Base-by-base conservation (phyloP, 2,329 filamentous ascomycete genomes). In the Coniochaeta prunicola region DNA sequence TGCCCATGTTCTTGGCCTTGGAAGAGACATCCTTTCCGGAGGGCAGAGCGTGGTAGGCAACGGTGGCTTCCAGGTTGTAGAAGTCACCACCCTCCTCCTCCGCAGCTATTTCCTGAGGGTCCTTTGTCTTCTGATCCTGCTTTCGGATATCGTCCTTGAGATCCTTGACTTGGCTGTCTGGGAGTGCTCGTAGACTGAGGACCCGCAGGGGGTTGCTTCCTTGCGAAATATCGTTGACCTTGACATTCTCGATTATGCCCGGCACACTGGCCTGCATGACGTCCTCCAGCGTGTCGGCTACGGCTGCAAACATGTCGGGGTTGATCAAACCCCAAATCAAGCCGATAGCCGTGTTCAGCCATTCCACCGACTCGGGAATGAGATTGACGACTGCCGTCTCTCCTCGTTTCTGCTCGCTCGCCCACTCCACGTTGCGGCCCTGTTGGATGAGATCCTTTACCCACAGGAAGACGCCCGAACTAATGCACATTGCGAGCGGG, bases 261-360 rank as follows among this genome's bases (percentile, higher is more conserved):
- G 94, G 94, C 0, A 97, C 89, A 0, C 91, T 96, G 21, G 92
- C 93, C 71, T 96, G 92, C 93, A 97, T 97, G 64, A 97, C 90
- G 70, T 97, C 93, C 74, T 94, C 90, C 6, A 94, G 82, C 13
- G 90, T 97, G 69, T 97, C 94, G n/a, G 92, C 92, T 9, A 97
- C 84, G 6, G 85, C 84, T n/a, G 85, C 79, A 71, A 99, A 94
- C 89, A 97, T 96, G 48, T 97, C 93, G 0, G 94, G 93, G 68
- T 97, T 96, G 63, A 97, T 87, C 4, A 97, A 77, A 0, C 91
- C 90, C 94, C 94, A 99, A 48, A 94, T 81, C 45, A 96, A 83
- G 1, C 83, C 84, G 4, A 97, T 74, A 56, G 94, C 84, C 0
- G 90, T 92, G 71, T 99, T 99, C 83, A 99, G 88, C 94, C 94